Base-by-base conservation (phyloP, 768 basidiomycete species). In the Hirschioporus abietinus region DNA sequence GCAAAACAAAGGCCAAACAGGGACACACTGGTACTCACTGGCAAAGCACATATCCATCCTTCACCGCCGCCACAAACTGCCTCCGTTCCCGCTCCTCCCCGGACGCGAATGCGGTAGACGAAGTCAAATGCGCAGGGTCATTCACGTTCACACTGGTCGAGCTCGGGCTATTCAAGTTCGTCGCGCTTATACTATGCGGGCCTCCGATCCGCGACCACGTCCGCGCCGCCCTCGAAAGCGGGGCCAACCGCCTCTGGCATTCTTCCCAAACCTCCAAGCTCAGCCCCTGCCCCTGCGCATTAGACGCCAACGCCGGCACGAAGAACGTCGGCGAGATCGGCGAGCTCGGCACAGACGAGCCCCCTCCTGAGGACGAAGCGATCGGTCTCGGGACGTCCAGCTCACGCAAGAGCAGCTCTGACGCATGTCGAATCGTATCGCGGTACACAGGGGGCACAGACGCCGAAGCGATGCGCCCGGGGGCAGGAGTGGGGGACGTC, bases 21-120 rank as follows among this genome's bases (percentile, higher is more conserved):
- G 66, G 58, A 57, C 64, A 69, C 36, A 88, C n/a, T n/a, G n/a
- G n/a, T n/a, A n/a, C 94, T 79, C 73, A 96, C 95, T 92, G 89
- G 87, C 95, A 95, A 25, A 96, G 82, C 24, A 96, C 85, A 75
- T 88, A 90, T 0, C 95, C 95, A 78, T 96, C 95, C 71, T 87
- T 78, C 65, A 96, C 74, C 0, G 91, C 87, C 65, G 95, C 92
- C 35, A 82, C 80, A 72, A 95, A 96, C 35, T 86, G 75, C 64
- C 81, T 82, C 69, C 89, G 79, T 76, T 95, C 92, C 72, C 88
- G 81, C 69, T 93, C 92, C 76, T 91, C 92, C 36, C 88, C 88
- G 30, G 81, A 79, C 25, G 80, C 77, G 70, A 82, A 81, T 20
- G 81, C 68, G 24, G 82, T 79, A 58, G 73, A 75, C 18, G 78